phyloP scores from a whole-genome alignment of 2,329 filamentous ascomycete species.

The Sarocladium kiliense region DNA sequence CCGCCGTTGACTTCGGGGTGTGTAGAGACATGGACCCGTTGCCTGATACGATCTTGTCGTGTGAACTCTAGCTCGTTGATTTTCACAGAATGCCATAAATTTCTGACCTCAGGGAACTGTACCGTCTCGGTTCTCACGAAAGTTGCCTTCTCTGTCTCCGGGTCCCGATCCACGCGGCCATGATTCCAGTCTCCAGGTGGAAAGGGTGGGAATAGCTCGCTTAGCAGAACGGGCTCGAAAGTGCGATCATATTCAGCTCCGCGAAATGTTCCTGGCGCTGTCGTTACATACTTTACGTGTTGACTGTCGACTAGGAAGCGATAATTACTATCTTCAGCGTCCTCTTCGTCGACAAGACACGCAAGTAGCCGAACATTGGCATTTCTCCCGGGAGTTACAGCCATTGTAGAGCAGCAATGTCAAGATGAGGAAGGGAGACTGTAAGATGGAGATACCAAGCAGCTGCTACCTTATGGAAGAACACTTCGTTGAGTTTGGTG shows the following conservation, averaged over 20 bases:
- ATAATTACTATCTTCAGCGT: conserved; percentile 20
- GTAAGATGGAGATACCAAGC: no score
- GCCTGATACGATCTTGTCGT: conserved; percentile 16
- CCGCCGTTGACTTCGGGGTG: conserved; percentile 18
- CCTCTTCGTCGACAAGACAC: conserved; percentile 19
- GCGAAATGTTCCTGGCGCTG: conserved; percentile 19
- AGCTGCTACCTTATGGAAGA: no score
- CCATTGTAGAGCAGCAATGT: no score
- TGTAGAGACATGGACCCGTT: conserved; percentile 19
- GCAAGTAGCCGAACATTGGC: conserved; percentile 21
- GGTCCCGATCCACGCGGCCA: conserved; percentile 14
- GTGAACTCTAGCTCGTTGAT: conserved; percentile 21
- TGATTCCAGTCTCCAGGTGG: conserved; percentile 16
- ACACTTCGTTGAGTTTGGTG: no score
- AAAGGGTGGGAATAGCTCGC: conserved; percentile 20
- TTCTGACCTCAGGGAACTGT: conserved; percentile 15
- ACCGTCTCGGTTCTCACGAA: conserved; percentile 17
- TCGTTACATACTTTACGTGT: conserved; percentile 20
- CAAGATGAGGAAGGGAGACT: no score
- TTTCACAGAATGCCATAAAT: conserved; percentile 18
- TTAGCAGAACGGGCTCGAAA: conserved; percentile 20
- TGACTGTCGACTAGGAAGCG: conserved; percentile 20
- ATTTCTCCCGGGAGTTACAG: conserved; percentile 9
- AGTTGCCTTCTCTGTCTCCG: conserved; percentile 13
- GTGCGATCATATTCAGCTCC: conserved; percentile 19